Conservation (phyloP, 371 early-diverging fungal genomes). For the Massospora cicadina region DNA sequence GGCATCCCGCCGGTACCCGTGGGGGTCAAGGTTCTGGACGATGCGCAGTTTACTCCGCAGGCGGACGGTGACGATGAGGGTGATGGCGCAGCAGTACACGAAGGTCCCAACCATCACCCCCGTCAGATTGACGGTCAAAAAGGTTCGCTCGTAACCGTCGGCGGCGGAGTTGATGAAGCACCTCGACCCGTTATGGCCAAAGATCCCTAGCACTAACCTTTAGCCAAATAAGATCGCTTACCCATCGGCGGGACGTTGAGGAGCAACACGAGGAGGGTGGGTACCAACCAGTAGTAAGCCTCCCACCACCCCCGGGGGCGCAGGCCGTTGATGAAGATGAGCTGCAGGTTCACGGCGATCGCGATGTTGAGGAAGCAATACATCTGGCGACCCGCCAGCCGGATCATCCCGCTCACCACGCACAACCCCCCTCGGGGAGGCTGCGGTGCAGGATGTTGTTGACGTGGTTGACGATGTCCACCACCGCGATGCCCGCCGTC, state of each 20-base stretch:
- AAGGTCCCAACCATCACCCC: background rate
- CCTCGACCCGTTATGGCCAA: background rate
- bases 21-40: background rate
- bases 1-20: background rate
- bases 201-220: background rate
- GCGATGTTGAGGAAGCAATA: constrained; percentile 7
- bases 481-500: background rate
- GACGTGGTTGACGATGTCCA: background rate
- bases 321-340: background rate
- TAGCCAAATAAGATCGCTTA: background rate
- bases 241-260: background rate
- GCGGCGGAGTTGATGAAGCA: background rate
- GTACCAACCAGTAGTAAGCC: background rate
- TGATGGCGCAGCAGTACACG: background rate
- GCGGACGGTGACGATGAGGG: background rate
- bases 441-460: background rate
- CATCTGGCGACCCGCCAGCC: background rate
- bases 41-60: background rate
- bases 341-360: constrained; percentile 7
- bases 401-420: background rate
- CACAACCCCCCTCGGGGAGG: background rate
- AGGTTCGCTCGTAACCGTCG: background rate
- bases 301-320: background rate
- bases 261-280: background rate
- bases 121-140: background rate